Conservation (phyloP, 2,329 filamentous ascomycete species). For the Colletotrichum musae region DNA sequence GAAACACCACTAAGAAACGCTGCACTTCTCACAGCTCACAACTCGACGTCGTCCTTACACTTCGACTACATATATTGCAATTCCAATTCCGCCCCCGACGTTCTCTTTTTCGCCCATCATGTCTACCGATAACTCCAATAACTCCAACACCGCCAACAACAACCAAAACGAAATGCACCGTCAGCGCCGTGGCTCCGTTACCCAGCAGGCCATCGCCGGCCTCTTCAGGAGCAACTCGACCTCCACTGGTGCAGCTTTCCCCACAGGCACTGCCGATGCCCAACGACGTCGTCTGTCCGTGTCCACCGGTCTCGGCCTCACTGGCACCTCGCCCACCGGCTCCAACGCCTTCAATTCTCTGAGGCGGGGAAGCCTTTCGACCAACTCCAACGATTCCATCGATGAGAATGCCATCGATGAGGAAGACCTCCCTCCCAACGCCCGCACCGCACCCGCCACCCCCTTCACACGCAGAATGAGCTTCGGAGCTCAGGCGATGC, state of each 20-base stretch:
- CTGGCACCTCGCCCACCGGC: constrained; percentile 76
- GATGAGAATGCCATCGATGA: constrained; percentile 84
- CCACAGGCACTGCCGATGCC: constrained; percentile 61
- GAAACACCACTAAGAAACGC: constrained; percentile 26
- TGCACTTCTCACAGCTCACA: constrained; percentile 11
- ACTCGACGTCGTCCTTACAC: constrained; percentile 1
- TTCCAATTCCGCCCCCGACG: constrained; percentile 5
- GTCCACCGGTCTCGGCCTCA: constrained; percentile 81
- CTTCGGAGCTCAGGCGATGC: constrained; percentile 86
- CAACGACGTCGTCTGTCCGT: constrained; percentile 81
- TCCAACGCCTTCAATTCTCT: constrained; percentile 63
- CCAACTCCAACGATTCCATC: constrained; percentile 70
- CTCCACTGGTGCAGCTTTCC: constrained; percentile 61
- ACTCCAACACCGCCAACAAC: constrained; percentile 29
- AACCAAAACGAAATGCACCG: constrained; percentile 43
- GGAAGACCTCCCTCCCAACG: constrained; percentile 66
- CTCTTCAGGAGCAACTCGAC: constrained; percentile 72
- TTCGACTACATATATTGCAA: constrained; percentile 29
- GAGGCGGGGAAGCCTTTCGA: constrained; percentile 79
- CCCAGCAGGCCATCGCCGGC: constrained; percentile 69
- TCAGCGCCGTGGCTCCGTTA: constrained; percentile 70
- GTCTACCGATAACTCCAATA: constrained; percentile 39
- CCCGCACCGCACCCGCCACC: constrained; percentile 74
- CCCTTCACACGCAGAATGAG: constrained; percentile 90
- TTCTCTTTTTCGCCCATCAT: constrained; percentile 20